Base-by-base conservation (phyloP, 192 early-diverging fungal species). In the Mortierella claussenii region DNA sequence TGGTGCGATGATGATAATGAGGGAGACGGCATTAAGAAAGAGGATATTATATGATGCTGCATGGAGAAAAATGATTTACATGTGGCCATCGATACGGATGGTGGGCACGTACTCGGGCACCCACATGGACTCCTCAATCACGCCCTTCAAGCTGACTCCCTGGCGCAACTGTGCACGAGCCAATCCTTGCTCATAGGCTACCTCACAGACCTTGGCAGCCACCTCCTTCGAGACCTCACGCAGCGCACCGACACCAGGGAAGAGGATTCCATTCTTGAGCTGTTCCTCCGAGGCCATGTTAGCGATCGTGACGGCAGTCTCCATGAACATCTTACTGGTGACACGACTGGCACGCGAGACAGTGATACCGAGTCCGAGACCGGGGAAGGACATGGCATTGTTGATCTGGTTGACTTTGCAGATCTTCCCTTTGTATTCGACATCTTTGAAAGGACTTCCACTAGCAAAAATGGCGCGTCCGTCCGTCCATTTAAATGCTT, bases 331-430 rank as follows among this genome's bases (percentile, higher is more conserved):
- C 36, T 65, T 86, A 27, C 79, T 53, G 0, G 83, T 87, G 12
- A 85, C 85, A 40, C 70, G 71, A 27, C 54, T 70, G 11, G 85
- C 81, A 49, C 82, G 73, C 21, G 85, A 82, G 24, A 81, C 79
- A 7, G 83, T 83, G 46, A 87, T 74, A 47, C 81, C 85, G 26
- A 87, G 64, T 50, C 85, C 85, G 48, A 87, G 79, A 55, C 85
- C 85, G 20, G 84, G 84, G 80, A 82, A 85, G 1, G 79, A 81
- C 48, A 83, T 85, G 43, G 81, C 78, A 58, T 87, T 87, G 68
- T 87, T 87, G 52, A 81, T 76, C 65, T 85, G 85, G 34, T 83
- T 84, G 20, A 82, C 79, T 54, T 68, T 79, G 45, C 78, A 45
- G 20, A 78, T 50, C 51, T 81, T 62, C 34, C 83, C 82, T 47